Percentiles rank a stretch among this genome's conserved stretches.
phyloP scores from a whole-genome alignment of 2,329 filamentous ascomycete genomes.

The Xylaria hypoxylon region DNA sequence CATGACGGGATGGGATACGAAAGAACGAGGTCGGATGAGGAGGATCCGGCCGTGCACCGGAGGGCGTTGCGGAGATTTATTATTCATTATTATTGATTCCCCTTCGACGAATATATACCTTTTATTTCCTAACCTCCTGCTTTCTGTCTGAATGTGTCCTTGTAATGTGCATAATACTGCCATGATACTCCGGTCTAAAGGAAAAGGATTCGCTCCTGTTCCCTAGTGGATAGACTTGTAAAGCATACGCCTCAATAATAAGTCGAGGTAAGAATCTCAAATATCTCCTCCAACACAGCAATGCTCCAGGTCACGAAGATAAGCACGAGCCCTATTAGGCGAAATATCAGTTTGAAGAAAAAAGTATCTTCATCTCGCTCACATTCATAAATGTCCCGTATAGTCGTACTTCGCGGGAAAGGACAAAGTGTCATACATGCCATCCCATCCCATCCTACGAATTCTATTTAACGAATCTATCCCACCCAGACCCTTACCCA shows the following conservation, averaged over 20 bases:
- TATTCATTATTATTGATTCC: constrained; percentile 15
- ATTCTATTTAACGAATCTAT: constrained; percentile 16
- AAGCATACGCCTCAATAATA: too few species aligned
- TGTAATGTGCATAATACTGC: too few species aligned
- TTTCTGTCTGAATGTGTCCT: background rate
- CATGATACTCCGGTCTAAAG: too few species aligned
- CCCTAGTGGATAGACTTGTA: too few species aligned
- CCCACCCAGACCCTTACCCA: background rate
- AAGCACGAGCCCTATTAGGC: background rate
- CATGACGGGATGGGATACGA: background rate
- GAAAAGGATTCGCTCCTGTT: too few species aligned
- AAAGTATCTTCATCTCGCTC: background rate
- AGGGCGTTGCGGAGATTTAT: constrained; percentile 11
- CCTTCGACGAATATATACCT: constrained; percentile 36
- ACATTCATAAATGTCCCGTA: background rate
- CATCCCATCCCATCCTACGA: constrained; percentile 1
- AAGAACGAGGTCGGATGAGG: background rate
- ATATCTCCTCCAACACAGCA: background rate
- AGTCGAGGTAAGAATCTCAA: background rate
- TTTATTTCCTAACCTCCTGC: constrained; percentile 4
- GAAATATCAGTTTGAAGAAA: background rate
- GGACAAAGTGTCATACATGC: background rate
- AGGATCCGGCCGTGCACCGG: too few species aligned
- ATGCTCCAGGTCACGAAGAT: background rate
- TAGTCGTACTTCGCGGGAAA: background rate